phyloP scores from a whole-genome alignment of 2,329 filamentous ascomycete species.

The Parascedosporium putredinis region DNA sequence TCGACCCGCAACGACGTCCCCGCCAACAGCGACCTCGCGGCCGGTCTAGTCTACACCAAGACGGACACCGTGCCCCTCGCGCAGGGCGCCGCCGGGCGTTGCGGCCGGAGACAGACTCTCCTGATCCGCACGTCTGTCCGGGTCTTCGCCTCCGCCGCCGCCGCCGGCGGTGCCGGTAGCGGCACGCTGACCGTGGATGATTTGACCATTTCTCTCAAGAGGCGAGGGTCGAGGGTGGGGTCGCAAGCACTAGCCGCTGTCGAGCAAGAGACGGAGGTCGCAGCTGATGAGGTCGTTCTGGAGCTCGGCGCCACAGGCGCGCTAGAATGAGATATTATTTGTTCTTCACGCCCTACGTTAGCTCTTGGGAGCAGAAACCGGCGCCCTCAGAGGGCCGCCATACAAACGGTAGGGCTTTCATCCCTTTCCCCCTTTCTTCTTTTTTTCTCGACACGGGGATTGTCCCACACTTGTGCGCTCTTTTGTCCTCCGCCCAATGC shows the following conservation, averaged over 20 bases:
- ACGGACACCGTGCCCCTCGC: not conserved
- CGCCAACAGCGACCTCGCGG: not conserved
- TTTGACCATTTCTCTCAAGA: not conserved
- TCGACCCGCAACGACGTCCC: not conserved
- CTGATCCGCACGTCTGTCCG: not conserved
- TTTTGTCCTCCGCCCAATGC: no score
- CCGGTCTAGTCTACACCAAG: not conserved
- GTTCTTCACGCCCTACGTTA: no score
- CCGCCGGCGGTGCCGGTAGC: not conserved
- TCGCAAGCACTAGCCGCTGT: not conserved
- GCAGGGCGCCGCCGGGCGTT: not conserved
- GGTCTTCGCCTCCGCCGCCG: not conserved
- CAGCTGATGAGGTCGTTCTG: not conserved
- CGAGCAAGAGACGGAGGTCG: not conserved
- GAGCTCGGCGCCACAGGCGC: no score
- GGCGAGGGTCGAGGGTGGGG: not conserved
- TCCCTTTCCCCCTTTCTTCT: no score
- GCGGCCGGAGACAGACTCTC: no score
- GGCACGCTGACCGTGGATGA: not conserved
- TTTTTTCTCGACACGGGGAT: no score
- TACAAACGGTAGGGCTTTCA: no score
- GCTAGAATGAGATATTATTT: no score
- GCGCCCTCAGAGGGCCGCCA: no score
- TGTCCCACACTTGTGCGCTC: no score
- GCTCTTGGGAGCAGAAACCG: no score